Evolutionary conservation across 2,329 filamentous ascomycete species (phyloP), one percentile per base, ranked within the genome.

Genomic region (Akanthomyces lecanii): DNA sequence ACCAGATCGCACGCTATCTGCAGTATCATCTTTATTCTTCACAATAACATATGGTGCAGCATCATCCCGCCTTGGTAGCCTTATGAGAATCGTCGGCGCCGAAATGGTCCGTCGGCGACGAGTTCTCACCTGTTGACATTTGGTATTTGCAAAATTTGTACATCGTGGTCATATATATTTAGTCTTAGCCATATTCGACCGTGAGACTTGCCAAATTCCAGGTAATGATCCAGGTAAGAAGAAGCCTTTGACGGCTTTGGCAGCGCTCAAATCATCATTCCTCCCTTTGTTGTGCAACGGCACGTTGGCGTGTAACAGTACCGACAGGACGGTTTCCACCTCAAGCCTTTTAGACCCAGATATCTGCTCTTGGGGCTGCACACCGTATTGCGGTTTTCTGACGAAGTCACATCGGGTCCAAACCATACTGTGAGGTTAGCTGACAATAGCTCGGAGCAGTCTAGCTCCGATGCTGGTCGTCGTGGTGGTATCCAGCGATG

Each of bases 391-490:
- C 33, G 47, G 57, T 11, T 8, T 23, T 28, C n/a, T 33, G 33
- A 11, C 8, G 8, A 2, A 36, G 7, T 36, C 33, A 36, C 8
- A 8, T 36, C 28, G 28, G 28, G 28, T 5, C 6, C 47, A 60
- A 48, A 4, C 18, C 16, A 18, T 23, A 28, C 42, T 47, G 16
- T 45, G 38, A 8, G 50, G 23, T 57, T 57, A 11, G 30, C 47
- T 38, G 42, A 23, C 11, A 30, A 36, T 47, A 30, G 42, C 55
- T 57, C 42, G 5, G 25, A 36, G 23, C 47, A 21, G 55, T 23
- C n/a, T 59, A 59, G 58, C 40, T 45, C 40, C 48, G 58, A 47
- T 61, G 21, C 45, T 51, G 25, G 25, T 44, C 28, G 12, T 50
- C 4, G 36, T 28, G 36, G 36, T 40, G 14, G 56, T 7, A 23